Conservation (phyloP, 2,329 filamentous ascomycete species). For the Nemania serpens region DNA sequence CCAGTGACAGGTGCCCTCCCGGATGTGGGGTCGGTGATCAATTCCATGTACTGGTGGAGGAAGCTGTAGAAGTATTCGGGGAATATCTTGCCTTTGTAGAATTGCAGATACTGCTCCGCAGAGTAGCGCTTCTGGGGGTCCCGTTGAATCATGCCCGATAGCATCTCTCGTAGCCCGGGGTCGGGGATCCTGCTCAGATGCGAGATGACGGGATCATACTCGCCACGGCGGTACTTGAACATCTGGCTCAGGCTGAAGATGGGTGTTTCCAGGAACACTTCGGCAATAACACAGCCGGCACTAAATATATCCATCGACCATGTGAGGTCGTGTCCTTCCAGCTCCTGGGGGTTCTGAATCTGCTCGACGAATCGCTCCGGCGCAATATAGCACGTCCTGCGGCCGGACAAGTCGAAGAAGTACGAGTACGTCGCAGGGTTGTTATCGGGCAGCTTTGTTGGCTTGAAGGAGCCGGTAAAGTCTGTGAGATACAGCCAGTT, state of each 20-base stretch:
- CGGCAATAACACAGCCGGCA: conserved; percentile 93
- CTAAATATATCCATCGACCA: conserved; percentile 99
- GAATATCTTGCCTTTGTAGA: conserved; percentile 91
- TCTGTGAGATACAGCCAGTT: conserved; percentile 99
- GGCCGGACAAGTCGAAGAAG: conserved; percentile 92
- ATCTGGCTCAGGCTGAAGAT: conserved; percentile 98
- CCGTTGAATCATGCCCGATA: conserved; percentile 94
- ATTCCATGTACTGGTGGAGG: conserved; percentile 94
- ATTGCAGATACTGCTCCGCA: conserved; percentile 90
- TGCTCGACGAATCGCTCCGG: conserved; percentile 82
- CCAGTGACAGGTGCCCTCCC: conserved; percentile 74
- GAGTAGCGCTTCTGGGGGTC: conserved; percentile 91
- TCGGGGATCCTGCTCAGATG: conserved; percentile 88
- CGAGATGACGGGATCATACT: conserved; percentile 85
- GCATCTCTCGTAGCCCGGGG: conserved; percentile 82
- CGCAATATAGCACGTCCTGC: conserved; percentile 91
- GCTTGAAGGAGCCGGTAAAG: conserved; percentile 95
- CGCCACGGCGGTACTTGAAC: conserved; percentile 89
- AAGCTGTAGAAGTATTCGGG: conserved; percentile 98
- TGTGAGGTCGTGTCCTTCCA: conserved; percentile 63
- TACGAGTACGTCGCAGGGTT: conserved; percentile 98
- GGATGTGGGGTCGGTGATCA: conserved; percentile 88
- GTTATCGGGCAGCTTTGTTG: conserved; percentile 89
- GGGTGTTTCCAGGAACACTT: conserved; percentile 90
- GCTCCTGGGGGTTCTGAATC: conserved; percentile 51